phyloP scores from a whole-genome alignment of 768 basidiomycete genomes.

The Suillus decipiens region DNA sequence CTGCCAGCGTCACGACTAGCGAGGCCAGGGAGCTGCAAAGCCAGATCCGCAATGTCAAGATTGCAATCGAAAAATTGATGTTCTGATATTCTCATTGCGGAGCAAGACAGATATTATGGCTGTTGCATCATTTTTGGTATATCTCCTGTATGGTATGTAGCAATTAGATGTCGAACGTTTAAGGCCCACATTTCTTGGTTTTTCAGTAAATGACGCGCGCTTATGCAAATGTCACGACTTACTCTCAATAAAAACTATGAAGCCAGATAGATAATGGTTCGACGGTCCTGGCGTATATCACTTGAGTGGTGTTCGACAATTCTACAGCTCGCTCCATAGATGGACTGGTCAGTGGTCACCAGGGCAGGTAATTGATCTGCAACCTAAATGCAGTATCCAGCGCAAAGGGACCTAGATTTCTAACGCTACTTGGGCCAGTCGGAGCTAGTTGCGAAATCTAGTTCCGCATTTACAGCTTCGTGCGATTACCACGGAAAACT shows the following conservation, averaged over 20 bases:
- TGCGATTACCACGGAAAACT: background rate
- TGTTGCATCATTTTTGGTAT: background rate
- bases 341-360: too few relatives aligned
- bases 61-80: conserved; percentile 48
- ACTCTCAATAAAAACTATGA: conserved; percentile 42
- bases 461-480: background rate
- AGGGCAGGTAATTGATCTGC: background rate
- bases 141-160: conserved; percentile 10
- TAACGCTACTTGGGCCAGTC: background rate
- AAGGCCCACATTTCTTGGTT: conserved; percentile 92
- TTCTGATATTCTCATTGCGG: conserved; percentile 29
- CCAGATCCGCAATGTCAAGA: conserved; percentile 88
- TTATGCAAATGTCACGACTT: conserved; percentile 35
- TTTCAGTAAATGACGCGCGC: conserved; percentile 16
- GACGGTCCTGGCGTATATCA: too few relatives aligned
- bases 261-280: background rate
- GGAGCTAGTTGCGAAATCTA: background rate
- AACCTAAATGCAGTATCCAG: background rate
- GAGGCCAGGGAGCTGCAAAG: conserved; percentile 89
- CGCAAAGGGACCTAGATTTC: background rate
- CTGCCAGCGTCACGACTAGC: conserved; percentile 96
- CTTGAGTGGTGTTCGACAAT: too few relatives aligned
- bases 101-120: conserved; percentile 1
- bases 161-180: conserved; percentile 39
- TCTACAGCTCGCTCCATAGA: too few relatives aligned